Conservation (phyloP, 225 moss, liverwort and hornwort genomes). For the Pseudisothecium myosuroides region DNA sequence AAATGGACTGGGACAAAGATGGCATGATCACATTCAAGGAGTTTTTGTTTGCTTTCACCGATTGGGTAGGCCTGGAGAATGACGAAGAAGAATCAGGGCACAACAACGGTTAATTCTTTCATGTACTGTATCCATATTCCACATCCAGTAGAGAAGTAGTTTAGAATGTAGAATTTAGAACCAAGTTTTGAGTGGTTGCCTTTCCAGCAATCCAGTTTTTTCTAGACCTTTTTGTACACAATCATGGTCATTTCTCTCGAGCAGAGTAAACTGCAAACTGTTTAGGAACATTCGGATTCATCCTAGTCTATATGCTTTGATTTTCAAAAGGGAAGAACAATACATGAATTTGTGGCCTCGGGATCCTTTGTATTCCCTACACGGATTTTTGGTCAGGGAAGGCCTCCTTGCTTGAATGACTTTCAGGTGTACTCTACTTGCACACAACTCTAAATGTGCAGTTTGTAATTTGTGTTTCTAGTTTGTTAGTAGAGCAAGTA, state of each 20-base stretch:
- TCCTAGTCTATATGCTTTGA: background rate
- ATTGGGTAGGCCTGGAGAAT: conserved; percentile 83
- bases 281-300: background rate
- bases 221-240: conserved; percentile 6
- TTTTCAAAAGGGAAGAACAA: background rate
- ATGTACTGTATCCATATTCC: conserved; percentile 19
- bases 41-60: conserved; percentile 82
- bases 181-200: background rate
- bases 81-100: conserved; percentile 46
- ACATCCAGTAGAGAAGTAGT: background rate
- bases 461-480: background rate
- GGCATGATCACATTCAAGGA: conserved; percentile 89
- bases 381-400: background rate
- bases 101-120: background rate
- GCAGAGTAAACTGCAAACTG: background rate
- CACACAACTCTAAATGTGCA: background rate
- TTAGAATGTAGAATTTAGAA: background rate
- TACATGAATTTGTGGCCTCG: background rate
- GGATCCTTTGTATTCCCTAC: background rate
- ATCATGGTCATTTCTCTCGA: background rate
- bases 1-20: conserved; percentile 95
- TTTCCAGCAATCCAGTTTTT: background rate
- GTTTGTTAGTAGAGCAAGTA: background rate
- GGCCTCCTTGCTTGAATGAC: background rate
- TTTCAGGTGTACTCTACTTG: background rate